phyloP scores from a whole-genome alignment of 2,329 filamentous ascomycete species.

The Volutella citrinella region DNA sequence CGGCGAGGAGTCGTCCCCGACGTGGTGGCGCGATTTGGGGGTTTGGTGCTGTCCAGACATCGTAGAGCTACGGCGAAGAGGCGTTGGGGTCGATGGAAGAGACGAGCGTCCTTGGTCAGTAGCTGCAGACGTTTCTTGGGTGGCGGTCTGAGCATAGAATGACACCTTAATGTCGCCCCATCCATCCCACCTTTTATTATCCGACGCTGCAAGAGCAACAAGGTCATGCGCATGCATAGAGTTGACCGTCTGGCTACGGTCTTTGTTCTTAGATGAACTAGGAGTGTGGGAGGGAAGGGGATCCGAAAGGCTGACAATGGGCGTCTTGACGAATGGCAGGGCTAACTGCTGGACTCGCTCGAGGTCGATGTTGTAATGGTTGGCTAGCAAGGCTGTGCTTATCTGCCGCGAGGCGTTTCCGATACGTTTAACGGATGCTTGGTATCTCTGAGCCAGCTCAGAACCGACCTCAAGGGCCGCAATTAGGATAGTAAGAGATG shows the following conservation, averaged over 20 bases:
- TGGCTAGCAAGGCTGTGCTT: slow-evolving; percentile 70
- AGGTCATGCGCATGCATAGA: slow-evolving; percentile 81
- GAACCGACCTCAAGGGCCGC: slow-evolving; percentile 76
- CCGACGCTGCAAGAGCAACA: slow-evolving; percentile 66
- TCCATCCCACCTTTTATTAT: slow-evolving; percentile 61
- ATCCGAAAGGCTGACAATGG: slow-evolving; percentile 50
- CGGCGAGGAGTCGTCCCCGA: slow-evolving; percentile 46
- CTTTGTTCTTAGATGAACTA: slow-evolving; percentile 69
- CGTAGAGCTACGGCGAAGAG: slow-evolving; percentile 67
- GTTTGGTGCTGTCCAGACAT: slow-evolving; percentile 41
- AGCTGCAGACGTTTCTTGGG: slow-evolving; percentile 17
- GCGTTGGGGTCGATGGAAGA: slow-evolving; percentile 69
- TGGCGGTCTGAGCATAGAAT: slow-evolving; percentile 62
- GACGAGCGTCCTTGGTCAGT: slow-evolving; percentile 37
- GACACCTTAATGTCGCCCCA: slow-evolving; percentile 79
- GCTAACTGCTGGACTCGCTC: slow-evolving; percentile 85
- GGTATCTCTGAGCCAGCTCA: slow-evolving; percentile 87
- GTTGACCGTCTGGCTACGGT: slow-evolving; percentile 57
- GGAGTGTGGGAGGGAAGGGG: slow-evolving; percentile 51
- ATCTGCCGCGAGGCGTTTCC: slow-evolving; percentile 63
- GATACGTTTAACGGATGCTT: slow-evolving; percentile 79
- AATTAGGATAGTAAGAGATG: slow-evolving; percentile 74
- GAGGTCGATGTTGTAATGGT: slow-evolving; percentile 77
- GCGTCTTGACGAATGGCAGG: slow-evolving; percentile 74
- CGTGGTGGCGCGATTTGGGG: slow-evolving; percentile 34